Evolutionary conservation across 495 filamentous ascomycete genomes (phyloP), one percentile per base, ranked within the genome.

Genomic region (Neurospora tetrasperma): DNA sequence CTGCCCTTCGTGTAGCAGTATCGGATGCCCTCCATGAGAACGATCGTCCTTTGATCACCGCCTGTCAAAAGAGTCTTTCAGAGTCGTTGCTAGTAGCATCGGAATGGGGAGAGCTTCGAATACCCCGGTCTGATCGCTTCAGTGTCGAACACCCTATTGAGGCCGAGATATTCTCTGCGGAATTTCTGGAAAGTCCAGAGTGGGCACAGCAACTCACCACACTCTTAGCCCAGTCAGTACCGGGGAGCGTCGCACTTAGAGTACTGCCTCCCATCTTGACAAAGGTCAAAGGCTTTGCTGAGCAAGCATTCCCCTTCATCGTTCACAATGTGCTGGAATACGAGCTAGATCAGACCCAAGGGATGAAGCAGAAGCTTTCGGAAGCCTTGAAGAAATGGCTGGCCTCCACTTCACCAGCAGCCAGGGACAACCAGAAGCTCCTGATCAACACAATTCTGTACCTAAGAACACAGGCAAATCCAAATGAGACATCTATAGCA

Each of bases 381-480:
- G 79, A 79, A 27, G 85, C 86, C 0, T 79, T 85, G 46, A 83
- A 79, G 72, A 77, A 75, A 16, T 90, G 86, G 88, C 83, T 91
- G 70, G 75, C 76, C 11, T 76, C 78, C 11, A 79, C 80, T 5
- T 81, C 84, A n/a, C 66, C 74, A 5, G 69, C 76, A 69, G 82
- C 82, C 16, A 86, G 80, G 69, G 83, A 85, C 41, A 87, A 87
- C 41, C 73, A 83, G 70, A 82, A 83, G 75, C 81, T 94, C 72
- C 85, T 98, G 1, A 86, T 98, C 43, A 91, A 90, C 71, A 90
- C 90, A 14, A 86, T 98, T 70, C 83, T 98, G n/a, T 98, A 97
- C 77, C 85, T 99, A 46, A 89, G 94, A 31, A 93, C 91, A 9
- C 94, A 96, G 78, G 86, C 85, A n/a, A 76, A 89, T n/a, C 89